phyloP scores from a whole-genome alignment of 805 yeast genomes.

The Peterozyma toletana region DNA sequence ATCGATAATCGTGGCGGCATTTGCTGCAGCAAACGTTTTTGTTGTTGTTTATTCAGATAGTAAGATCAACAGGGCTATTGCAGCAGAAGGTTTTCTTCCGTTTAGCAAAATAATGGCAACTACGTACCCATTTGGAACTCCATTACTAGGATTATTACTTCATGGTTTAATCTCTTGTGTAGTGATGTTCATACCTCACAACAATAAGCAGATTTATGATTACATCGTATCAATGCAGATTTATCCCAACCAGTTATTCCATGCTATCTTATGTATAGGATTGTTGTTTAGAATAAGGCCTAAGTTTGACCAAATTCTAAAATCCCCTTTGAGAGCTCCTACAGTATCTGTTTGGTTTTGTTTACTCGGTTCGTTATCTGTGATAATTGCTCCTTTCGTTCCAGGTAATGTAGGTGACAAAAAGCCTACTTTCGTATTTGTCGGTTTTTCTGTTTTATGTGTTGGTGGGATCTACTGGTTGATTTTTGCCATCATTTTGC shows the following conservation, averaged over 20 bases:
- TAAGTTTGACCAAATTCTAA: conserved; percentile 13
- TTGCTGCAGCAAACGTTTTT: conserved; percentile 42
- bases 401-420: conserved; percentile 17
- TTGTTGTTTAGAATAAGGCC: conserved; percentile 15
- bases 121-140: conserved; percentile 39
- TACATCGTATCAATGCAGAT: conserved; percentile 39
- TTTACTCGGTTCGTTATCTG: conserved; percentile 34
- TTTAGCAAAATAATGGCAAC: conserved; percentile 34
- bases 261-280: conserved; percentile 16
- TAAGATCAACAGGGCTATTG: conserved; percentile 38
- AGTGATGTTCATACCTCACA: conserved; percentile 14
- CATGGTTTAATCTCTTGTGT: conserved; percentile 15
- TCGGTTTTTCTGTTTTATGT: conserved; percentile 12
- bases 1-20: conserved; percentile 35
- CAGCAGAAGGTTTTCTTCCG: conserved; percentile 41
- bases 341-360: conserved; percentile 29
- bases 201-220: conserved; percentile 20
- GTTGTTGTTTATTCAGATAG: conserved; percentile 41
- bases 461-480: conserved; percentile 17
- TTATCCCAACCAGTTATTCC: conserved; percentile 36
- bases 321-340: conserved; percentile 17
- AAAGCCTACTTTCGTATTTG: conserved; percentile 15
- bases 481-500: conserved; percentile 10
- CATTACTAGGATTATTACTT: conserved; percentile 30
- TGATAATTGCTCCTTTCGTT: conserved; percentile 42